phyloP scores from a whole-genome alignment of 2,329 filamentous ascomycete genomes.

The Talaromyces sp. region DNA sequence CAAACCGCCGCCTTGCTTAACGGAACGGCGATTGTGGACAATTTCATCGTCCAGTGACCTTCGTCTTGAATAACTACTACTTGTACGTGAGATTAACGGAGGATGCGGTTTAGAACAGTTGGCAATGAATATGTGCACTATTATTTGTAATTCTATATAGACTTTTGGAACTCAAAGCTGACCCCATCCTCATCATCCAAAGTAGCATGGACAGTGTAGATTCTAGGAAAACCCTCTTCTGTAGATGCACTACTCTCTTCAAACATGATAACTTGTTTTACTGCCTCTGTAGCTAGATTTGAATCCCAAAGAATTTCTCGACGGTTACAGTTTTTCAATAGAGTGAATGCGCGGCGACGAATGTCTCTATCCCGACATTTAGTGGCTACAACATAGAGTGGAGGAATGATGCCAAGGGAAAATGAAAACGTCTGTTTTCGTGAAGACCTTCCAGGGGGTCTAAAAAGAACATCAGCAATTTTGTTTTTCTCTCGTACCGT shows the following conservation, averaged over 20 bases:
- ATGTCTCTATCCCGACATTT: not conserved
- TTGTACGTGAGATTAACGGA: not conserved
- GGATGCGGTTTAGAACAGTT: not conserved
- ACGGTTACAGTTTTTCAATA: not conserved
- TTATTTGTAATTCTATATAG: not conserved
- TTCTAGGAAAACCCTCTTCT: not conserved
- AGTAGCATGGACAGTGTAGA: not conserved
- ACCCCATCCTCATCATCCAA: not conserved
- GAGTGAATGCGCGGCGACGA: not conserved
- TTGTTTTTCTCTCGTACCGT: not conserved
- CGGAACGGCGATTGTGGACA: conserved; percentile 40
- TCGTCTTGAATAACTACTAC: not conserved
- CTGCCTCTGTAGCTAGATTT: not conserved
- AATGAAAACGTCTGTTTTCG: not conserved
- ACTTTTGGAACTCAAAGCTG: not conserved
- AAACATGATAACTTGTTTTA: not conserved
- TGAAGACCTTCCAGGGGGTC: not conserved
- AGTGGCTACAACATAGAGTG: not conserved
- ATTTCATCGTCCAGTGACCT: conserved; percentile 35
- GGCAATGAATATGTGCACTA: not conserved
- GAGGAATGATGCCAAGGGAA: not conserved
- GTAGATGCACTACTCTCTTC: not conserved
- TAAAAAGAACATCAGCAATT: not conserved
- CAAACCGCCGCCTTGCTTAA: conserved; percentile 35
- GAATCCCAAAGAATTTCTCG: not conserved